Evolutionary conservation across 306 rosid species (phyloP).

Genomic region (Psophocarpus tetragonolobus): DNA sequence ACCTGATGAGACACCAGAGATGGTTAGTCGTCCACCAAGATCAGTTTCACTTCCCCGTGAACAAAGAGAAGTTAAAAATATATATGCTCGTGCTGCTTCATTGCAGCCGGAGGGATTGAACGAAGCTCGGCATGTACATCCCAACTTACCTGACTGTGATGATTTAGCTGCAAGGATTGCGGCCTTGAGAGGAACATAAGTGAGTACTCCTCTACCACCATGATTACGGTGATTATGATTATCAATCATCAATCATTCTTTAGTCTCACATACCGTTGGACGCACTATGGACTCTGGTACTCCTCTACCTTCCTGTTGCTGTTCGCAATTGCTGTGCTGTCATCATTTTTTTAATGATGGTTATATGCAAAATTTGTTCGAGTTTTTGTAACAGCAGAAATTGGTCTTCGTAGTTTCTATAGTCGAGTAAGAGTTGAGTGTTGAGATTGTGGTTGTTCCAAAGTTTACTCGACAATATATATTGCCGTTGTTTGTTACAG

Average conservation of each 20-base stretch:
- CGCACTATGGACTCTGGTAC: too few species aligned
- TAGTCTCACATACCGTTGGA: conserved; percentile 22
- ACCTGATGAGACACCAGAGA: conserved; percentile 44
- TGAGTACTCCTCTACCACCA: conserved; percentile 29
- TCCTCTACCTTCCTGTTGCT: too few species aligned
- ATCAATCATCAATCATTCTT: conserved; percentile 26
- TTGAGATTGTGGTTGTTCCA: conserved; percentile 4
- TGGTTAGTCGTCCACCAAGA: conserved; percentile 47
- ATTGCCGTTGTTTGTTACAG: too few species aligned
- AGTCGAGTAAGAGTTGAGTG: conserved; percentile 15
- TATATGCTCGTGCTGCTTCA: conserved; percentile 74
- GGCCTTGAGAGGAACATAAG: conserved; percentile 71
- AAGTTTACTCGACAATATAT: background rate
- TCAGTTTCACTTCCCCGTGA: conserved; percentile 77
- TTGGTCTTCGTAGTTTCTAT: conserved; percentile 5
- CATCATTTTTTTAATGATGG: conserved; percentile 32
- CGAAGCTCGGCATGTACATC: conserved; percentile 84
- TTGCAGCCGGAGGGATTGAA: conserved; percentile 68
- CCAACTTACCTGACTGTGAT: conserved; percentile 90
- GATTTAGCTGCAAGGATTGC: conserved; percentile 86
- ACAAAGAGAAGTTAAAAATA: conserved; percentile 58
- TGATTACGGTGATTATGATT: conserved; percentile 21
- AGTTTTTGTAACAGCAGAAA: conserved; percentile 15
- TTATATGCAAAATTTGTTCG: background rate
- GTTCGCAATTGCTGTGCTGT: conserved; percentile 4